phyloP scores from a whole-genome alignment of 139 green algal genomes.

The Micractinium sp. region DNA sequence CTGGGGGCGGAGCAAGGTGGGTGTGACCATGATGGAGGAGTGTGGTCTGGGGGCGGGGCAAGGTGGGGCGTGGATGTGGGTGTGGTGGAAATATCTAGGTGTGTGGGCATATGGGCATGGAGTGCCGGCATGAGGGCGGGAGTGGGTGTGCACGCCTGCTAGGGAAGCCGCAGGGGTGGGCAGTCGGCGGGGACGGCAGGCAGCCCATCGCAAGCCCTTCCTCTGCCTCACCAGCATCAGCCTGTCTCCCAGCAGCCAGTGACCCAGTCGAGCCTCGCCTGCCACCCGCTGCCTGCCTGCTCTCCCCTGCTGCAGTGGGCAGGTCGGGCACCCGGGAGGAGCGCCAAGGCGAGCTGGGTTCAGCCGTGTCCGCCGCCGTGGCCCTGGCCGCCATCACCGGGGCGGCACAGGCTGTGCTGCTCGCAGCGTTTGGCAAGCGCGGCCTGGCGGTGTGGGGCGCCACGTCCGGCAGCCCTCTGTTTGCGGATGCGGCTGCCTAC shows the following conservation, averaged over 20 bases:
- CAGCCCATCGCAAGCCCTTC: no score
- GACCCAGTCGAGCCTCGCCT: no score
- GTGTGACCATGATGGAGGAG: no score
- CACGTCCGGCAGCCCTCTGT: conserved; percentile 30
- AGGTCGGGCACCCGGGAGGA: not conserved
- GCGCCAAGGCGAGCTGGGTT: not conserved
- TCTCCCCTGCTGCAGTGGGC: not conserved
- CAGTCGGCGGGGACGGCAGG: no score
- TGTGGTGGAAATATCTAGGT: not conserved
- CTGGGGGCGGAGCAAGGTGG: conserved; percentile 32
- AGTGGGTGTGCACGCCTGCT: not conserved
- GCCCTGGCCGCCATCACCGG: conserved; percentile 41
- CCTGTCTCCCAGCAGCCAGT: not conserved
- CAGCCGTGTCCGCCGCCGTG: conserved; percentile 39
- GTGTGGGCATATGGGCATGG: not conserved
- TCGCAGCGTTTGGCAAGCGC: conserved; percentile 41
- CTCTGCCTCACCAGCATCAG: not conserved
- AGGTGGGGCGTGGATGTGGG: not conserved
- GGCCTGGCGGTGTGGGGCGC: conserved; percentile 54
- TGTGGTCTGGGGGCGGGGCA: no score
- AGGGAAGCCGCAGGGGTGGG: no score
- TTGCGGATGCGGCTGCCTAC: conserved; percentile 40
- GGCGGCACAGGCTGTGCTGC: conserved; percentile 51
- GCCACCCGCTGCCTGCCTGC: not conserved
- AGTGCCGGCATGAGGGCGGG: not conserved